phyloP scores from a whole-genome alignment of 768 basidiomycete species.

The Glaciozyma antarctica region DNA sequence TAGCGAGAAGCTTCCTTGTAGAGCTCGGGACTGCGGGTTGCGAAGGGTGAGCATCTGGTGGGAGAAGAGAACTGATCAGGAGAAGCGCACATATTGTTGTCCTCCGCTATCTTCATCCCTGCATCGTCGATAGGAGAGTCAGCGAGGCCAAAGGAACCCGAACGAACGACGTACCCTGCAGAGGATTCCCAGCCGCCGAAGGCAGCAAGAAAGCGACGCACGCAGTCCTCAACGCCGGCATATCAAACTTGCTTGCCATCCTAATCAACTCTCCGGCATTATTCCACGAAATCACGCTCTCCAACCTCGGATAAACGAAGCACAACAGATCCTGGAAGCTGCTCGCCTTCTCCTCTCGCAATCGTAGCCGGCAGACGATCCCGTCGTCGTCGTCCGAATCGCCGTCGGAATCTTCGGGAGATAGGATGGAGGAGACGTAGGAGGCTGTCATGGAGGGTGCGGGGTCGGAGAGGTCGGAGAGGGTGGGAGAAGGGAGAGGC shows the following conservation, averaged over 20 bases:
- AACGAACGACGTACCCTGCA: slow-evolving; percentile 87
- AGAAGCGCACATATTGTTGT: slow-evolving; percentile 1
- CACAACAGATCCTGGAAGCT: slow-evolving; percentile 36
- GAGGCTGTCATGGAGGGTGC: slow-evolving; percentile 1
- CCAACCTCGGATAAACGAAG: slow-evolving; percentile 46
- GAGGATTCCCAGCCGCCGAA: slow-evolving; percentile 82
- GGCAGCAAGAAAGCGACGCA: slow-evolving; percentile 81
- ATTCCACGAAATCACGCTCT: slow-evolving; percentile 92
- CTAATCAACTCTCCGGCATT: slow-evolving; percentile 69
- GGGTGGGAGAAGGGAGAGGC: neutral
- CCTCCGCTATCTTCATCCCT: slow-evolving; percentile 2
- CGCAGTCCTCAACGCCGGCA: slow-evolving; percentile 40
- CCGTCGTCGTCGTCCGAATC: slow-evolving; percentile 1
- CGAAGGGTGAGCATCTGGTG: neutral
- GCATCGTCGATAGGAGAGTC: neutral
- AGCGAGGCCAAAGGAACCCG: neutral
- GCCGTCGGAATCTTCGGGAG: neutral
- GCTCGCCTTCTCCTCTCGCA: slow-evolving; percentile 79
- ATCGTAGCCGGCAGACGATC: slow-evolving; percentile 67
- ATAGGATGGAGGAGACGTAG: neutral
- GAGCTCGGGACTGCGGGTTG: slow-evolving; percentile 31
- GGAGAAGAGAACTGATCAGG: no score
- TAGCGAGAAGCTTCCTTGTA: slow-evolving; percentile 86
- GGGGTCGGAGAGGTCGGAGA: neutral
- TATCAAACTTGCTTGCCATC: slow-evolving; percentile 21